phyloP scores from a whole-genome alignment of 2,329 filamentous ascomycete genomes.

The Phyllosticta citriasiana region DNA sequence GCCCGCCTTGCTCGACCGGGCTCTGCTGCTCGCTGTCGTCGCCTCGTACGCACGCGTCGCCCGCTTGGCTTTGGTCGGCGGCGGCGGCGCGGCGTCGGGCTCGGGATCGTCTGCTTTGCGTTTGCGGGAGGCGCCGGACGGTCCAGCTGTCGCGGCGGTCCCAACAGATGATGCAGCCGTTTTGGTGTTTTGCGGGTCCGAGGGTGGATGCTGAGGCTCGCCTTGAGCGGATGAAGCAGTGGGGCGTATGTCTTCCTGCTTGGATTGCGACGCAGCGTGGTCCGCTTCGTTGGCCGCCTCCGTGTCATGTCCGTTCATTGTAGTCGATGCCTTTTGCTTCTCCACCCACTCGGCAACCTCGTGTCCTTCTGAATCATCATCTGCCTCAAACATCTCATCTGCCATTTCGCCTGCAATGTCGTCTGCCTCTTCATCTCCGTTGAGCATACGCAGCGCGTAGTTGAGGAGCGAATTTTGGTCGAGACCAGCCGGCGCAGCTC shows the following conservation, averaged over 20 bases:
- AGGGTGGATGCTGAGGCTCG: neutral
- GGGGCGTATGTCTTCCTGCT: conserved; percentile 5
- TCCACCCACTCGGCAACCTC: conserved; percentile 1
- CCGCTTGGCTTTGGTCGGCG: conserved; percentile 20
- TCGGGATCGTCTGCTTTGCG: conserved; percentile 21
- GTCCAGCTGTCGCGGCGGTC: neutral
- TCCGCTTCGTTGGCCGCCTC: neutral
- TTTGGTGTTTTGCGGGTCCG: conserved; percentile 4
- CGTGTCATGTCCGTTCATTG: conserved; percentile 10
- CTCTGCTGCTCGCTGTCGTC: conserved; percentile 27
- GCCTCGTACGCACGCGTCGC: conserved; percentile 24
- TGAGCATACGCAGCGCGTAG: conserved; percentile 36
- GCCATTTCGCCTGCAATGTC: conserved; percentile 32
- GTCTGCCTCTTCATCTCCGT: conserved; percentile 22
- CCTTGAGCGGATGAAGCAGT: neutral
- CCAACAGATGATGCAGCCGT: neutral
- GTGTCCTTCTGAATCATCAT: conserved; percentile 13
- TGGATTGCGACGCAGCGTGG: neutral
- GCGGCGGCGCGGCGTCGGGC: conserved; percentile 13
- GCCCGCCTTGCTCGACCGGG: conserved; percentile 8
- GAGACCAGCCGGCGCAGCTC: conserved; percentile 25
- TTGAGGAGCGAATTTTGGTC: conserved; percentile 34
- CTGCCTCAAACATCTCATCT: conserved; percentile 29
- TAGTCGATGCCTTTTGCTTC: conserved; percentile 14
- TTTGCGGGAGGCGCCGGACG: conserved; percentile 19